Base-by-base conservation (phyloP, 495 filamentous ascomycete species). In the Penicillium canariense region DNA sequence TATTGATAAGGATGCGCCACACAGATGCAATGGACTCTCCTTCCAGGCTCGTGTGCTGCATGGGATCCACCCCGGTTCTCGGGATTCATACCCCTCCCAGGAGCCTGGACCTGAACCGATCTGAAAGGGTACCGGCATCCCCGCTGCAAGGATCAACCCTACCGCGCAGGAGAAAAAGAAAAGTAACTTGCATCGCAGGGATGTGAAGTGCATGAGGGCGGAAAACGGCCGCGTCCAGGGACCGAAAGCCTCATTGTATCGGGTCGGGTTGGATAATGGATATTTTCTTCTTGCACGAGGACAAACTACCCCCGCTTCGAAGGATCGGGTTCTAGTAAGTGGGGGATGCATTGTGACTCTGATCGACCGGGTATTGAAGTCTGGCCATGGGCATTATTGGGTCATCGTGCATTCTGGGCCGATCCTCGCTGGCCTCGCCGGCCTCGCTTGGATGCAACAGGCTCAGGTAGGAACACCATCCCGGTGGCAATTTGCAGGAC, bases 61-160 rank as follows among this genome's bases (percentile, higher is more conserved):
- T 31, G 15, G 25, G 53, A 40, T 56, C 53, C 58, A 56, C 54
- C 45, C 23, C 27, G 39, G n/a, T 26, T 40, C 42, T 52, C 48
- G 44, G 42, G 49, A 28, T 52, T 32, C 36, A 44, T 38, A 22
- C 36, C 35, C 36, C 31, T 46, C n/a, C 26, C 25, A 46, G 28
- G 25, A 31, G 11, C 18, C 23, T 46, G 26, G 43, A 12, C 30
- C 25, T 15, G 17, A 15, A 17, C 43, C 10, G 38, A 48, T 15
- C 12, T 48, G 9, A 30, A 30, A 44, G 26, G 36, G 22, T 35
- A 18, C 42, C 30, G 15, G 15, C 3, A 23, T 42, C 48, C 58
- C 52, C 58, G 53, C 61, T 58, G 54, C 53, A 55, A 48, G 27
- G 60, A 63, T 63, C 61, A 43, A 52, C 54, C 34, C 34, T 18